phyloP scores from a whole-genome alignment of 129 eudicot genomes.

The Helianthus tuberosus region DNA sequence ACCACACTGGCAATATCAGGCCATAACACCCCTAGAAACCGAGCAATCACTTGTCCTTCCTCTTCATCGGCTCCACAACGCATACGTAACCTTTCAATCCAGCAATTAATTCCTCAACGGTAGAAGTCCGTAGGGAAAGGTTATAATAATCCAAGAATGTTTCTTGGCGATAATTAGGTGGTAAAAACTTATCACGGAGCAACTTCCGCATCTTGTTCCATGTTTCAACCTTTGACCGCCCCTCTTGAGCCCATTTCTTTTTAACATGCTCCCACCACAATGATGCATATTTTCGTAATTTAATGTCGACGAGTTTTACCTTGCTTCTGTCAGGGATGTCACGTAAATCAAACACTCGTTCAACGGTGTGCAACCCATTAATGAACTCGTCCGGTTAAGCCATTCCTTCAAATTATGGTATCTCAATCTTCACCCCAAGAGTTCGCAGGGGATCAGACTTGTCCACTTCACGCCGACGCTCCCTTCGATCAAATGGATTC shows the following conservation, averaged over 20 bases:
- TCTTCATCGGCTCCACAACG: not conserved
- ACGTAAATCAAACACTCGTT: not conserved
- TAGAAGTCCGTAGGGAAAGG: too few relatives aligned
- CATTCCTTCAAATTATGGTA: too few relatives aligned
- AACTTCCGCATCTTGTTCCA: not conserved
- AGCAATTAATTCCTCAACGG: not conserved
- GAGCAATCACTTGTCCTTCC: not conserved
- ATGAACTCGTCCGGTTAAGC: not conserved
- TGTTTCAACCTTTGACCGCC: not conserved
- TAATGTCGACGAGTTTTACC: not conserved
- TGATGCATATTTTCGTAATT: not conserved
- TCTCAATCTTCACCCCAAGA: not conserved
- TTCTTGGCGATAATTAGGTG: not conserved
- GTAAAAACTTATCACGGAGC: not conserved
- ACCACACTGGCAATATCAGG: not conserved
- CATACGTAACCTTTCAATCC: not conserved
- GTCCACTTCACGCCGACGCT: too few relatives aligned
- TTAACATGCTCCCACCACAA: not conserved
- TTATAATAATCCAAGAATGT: too few relatives aligned
- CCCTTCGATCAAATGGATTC: too few relatives aligned
- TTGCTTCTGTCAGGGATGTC: not conserved
- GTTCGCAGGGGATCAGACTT: not conserved
- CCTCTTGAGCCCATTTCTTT: not conserved
- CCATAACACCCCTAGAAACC: not conserved
- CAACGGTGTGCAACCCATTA: not conserved